Evolutionary conservation across 192 early-diverging fungal species (phyloP), one percentile per base, ranked within the genome.

Genomic region (Coemansia sp.): DNA sequence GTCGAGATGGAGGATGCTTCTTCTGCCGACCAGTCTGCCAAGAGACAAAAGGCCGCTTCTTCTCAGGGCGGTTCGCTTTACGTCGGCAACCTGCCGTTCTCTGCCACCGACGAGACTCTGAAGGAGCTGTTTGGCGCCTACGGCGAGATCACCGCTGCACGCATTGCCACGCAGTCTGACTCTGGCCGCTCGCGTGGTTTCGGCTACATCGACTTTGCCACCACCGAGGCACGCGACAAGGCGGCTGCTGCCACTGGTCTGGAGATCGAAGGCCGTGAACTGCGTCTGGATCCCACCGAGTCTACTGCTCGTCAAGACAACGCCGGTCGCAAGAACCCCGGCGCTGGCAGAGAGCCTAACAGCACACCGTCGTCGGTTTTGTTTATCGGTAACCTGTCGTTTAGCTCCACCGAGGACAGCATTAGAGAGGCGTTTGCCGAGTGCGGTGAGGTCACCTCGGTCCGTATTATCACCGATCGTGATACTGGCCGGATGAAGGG

Each of bases 391-490:
- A 94, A 94, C 79, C 88, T 95, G 72, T 91, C 93, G 6, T 94
- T 96, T 81, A 91, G 94, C 70, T 83, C 92, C 39, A 93, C 94
- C 11, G 97, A 99, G 81, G 91, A 95, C 66, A 91, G 92, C 65
- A 74, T 99, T 54, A 90, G 91, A 38, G 93, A 94, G 52, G 92
- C 96, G 33, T 99, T 99, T 74, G 90, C 88, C 38, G 95, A 95
- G 76, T 96, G 94, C 58, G 97, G 97, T n/a, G 68, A 93, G 88
- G 88, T 99, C 61, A 85, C 84, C 65, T 90, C 86, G 63, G 87
- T 96, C 51, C 90, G 96, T 55, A 84, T 99, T 60, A 76, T 93
- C 59, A 88, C 87, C 56, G 95, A 96, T 77, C 89, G 83, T 58
- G 91, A 93, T 37, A 87, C 82, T 45, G 91, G 91, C 51, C 89